Conservation (phyloP, 2,329 filamentous ascomycete species). For the Trichoderma sp. region DNA sequence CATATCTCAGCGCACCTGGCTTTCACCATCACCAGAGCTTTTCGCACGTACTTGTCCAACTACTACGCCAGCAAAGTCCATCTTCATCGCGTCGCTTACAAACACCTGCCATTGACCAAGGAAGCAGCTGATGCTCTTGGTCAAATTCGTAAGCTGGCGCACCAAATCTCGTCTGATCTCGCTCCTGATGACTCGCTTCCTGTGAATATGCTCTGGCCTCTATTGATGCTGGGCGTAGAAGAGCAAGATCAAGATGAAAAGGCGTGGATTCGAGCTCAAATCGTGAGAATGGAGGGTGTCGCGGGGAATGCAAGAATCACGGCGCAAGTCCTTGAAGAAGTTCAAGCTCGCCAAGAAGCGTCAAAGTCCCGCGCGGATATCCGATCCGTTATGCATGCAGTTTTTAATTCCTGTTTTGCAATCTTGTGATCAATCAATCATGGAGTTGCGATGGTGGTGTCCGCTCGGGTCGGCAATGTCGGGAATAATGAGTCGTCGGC, state of each 20-base stretch:
- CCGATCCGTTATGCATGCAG: slow-evolving; percentile 44
- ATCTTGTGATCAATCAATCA: slow-evolving; percentile 39
- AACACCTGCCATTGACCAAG: slow-evolving; percentile 49
- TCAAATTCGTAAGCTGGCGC: slow-evolving; percentile 48
- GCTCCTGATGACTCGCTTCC: slow-evolving; percentile 46
- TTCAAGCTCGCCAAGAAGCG: slow-evolving; percentile 42
- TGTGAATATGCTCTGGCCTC: slow-evolving; percentile 56
- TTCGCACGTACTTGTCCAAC: slow-evolving; percentile 54
- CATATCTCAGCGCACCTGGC: slow-evolving; percentile 49
- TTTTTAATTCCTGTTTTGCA: slow-evolving; percentile 52
- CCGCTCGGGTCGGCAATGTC: slow-evolving; percentile 14
- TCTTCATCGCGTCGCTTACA: slow-evolving; percentile 56
- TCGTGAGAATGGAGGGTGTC: slow-evolving; percentile 46
- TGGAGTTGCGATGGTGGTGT: not conserved
- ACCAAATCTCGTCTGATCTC: slow-evolving; percentile 41
- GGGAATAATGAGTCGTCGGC: not conserved
- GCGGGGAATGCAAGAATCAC: slow-evolving; percentile 45
- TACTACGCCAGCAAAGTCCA: slow-evolving; percentile 56
- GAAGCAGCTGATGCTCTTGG: slow-evolving; percentile 46
- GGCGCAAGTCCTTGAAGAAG: slow-evolving; percentile 45
- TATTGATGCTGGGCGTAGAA: slow-evolving; percentile 55
- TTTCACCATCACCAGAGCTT: slow-evolving; percentile 50
- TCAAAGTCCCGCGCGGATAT: slow-evolving; percentile 39
- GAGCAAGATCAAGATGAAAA: slow-evolving; percentile 49
- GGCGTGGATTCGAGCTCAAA: slow-evolving; percentile 49